Evolutionary conservation across 371 early-diverging fungal genomes (phyloP).

Genomic region (Haplosporangium sp.): DNA sequence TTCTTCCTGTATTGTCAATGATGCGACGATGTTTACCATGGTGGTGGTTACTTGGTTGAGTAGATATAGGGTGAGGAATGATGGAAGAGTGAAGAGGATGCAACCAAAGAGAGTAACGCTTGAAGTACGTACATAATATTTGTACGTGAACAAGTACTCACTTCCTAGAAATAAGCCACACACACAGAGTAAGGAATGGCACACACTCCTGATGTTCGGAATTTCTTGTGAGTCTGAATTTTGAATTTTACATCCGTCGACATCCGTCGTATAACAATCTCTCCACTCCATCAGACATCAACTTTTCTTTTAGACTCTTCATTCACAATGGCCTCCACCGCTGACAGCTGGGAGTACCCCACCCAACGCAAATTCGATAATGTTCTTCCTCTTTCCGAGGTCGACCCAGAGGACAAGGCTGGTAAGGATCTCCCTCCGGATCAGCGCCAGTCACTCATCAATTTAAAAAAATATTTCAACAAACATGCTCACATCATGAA

Average conservation of each 20-base stretch:
- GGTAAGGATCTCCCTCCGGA: slow-evolving; percentile 32
- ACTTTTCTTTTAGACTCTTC: not conserved
- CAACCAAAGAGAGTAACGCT: not conserved
- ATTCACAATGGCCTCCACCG: slow-evolving; percentile 39
- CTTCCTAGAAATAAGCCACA: not conserved
- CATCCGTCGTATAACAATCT: slow-evolving; percentile 8
- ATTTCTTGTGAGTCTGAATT: not conserved
- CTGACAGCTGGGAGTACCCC: slow-evolving; percentile 57
- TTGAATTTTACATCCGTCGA: slow-evolving; percentile 5
- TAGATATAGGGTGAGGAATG: not conserved
- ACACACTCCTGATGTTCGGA: slow-evolving; percentile 1
- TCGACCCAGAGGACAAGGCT: slow-evolving; percentile 54
- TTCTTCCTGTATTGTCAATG: not conserved
- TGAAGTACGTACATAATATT: not conserved
- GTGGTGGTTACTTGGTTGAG: not conserved
- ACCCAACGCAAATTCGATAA: slow-evolving; percentile 55
- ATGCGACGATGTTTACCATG: not conserved
- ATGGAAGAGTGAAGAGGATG: not conserved
- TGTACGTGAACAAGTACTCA: not conserved
- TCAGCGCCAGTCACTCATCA: not conserved
- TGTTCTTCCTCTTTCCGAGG: slow-evolving; percentile 49
- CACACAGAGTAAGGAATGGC: not conserved
- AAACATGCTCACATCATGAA: not conserved
- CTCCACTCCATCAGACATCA: slow-evolving; percentile 16
- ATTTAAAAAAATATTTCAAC: not conserved